Base-by-base conservation (phyloP, 192 early-diverging fungal genomes). In the Backusella westeae region DNA sequence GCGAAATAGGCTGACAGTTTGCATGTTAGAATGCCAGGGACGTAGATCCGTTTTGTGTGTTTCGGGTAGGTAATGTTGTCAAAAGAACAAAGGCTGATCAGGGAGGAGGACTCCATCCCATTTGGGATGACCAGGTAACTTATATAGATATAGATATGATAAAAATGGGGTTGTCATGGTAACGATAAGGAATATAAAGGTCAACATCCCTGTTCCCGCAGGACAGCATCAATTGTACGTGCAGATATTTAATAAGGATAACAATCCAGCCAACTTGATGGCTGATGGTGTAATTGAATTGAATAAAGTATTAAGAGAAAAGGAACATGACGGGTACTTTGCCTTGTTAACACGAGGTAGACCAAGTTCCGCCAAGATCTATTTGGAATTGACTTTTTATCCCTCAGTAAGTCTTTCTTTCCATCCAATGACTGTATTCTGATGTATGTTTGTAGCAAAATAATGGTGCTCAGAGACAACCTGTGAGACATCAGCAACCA, bases 61-160 rank as follows among this genome's bases (percentile, higher is more conserved):
- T 89, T 67, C 77, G 78, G 15, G 68, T 89, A 1, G 85, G 81
- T 32, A 75, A 78, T 52, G 79, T 82, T 41, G 71, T 79, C 4
- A 86, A 83, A 72, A 79, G 82, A 42, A 81, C 79, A 4, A 84
- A 82, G 39, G 82, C 85, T 5, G 88, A 87, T 39, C 75, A 80
- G 9, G 78, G 84, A 6, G 88, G 88, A 35, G 87, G 87, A 6
- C 82, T 85, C 23, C 70, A 84, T 34, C 88, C 88, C 3, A 73
- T 82, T 32, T 89, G 88, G 88, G 87, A 89, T 73, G 86, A 88
- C 52, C 87, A 89, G 83, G 84, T 89, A 75, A 9, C 42, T 39
- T 39, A 9, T 39, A 39, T 32, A 32, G 1, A 32, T 17, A 3
- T 15, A 44, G n/a, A n/a, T 44, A 5, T 14, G 3, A 5, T 44